Evolutionary conservation across 129 eudicot genomes (phyloP), one percentile per base, ranked within the genome.

Genomic region (Ambrosia trifida): DNA sequence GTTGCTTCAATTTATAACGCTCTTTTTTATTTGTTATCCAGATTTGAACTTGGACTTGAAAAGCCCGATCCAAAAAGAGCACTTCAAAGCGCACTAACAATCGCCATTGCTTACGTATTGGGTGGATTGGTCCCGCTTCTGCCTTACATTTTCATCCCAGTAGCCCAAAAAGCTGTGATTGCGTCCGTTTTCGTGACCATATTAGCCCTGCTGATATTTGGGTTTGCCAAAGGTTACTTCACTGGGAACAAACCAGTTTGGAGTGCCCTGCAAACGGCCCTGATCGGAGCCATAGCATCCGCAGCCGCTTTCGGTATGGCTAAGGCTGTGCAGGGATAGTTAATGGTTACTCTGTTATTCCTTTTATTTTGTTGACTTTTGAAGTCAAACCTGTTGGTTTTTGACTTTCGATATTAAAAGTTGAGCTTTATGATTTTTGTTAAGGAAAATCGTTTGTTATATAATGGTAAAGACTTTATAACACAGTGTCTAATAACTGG

Each of bases 271-370:
- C 87, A 93, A 73, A 93, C 96, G 40, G 88, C 96, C 12, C 71
- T 93, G 5, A 87, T 89, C 28, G 98, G 95, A 66, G 96, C 92
- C 69, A 49, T 89, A 20, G 96, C 95, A 14, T 93, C 98, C 50
- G 96, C 98, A 60, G 98, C 96, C 61, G 98, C 98, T 62, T 93
- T 79, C 68, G 98, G 95, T 75, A 80, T 93, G 89, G 98, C 98
- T 46, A 93, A 93, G 86, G 81, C 74, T 19, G 87, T 93, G 13
- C 95, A 85, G 75, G 81, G 86, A 67, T 84, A 63, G 81, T 40
- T 2, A 59, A 59, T 5, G 4, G 44, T 35, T 30, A 14, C 18
- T 66, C 50, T 64, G 49, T 64, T 70, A 13, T 68, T 31, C 60
- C 50, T 58, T 41, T 2, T 70, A 19, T 32, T 20, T 11, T 11